Base-by-base conservation (phyloP, 2,329 filamentous ascomycete species). In the Pyrenochaeta sp. region DNA sequence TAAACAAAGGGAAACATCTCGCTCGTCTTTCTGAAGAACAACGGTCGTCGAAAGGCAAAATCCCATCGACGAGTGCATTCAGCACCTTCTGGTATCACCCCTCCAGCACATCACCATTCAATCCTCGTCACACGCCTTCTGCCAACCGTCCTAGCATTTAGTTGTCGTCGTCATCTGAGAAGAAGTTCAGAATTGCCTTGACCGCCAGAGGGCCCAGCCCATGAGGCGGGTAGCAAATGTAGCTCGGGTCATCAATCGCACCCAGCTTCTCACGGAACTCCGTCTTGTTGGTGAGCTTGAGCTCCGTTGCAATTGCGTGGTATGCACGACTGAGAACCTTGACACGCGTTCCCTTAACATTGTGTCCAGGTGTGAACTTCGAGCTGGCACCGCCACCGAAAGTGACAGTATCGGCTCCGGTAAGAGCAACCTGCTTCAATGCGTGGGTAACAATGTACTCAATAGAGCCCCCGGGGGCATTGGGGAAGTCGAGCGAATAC, bases 181-280 rank as follows among this genome's bases (percentile, higher is more conserved):
- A 94, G 76, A 96, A 96, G 67, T 87, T 88, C 74, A 96, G 80
- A 57, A 96, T 84, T n/a, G 91, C 90, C 68, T 88, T 84, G 51
- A 91, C 84, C 29, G 91, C 92, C 51, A 86, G 83, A 31, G 92
- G 84, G 2, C 90, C 90, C 19, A 96, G 79, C 6, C 92, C 91
- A 63, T 91, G 86, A 44, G 88, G 86, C 27, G 92, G 92, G 72
- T 96, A 96, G 66, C 89, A 91, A 56, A 96, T 90, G 72, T 90
- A 96, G 19, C 93, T 85, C 34, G 88, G 85, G 63, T 96, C 91
- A 48, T 92, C 90, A 44, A 84, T 77, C 4, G 89, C 89, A 39
- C 92, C 92, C 69, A 96, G 84, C 80, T 96, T 96, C 75, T 89
- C 87, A 48, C 92, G 80, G 77, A 96, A 96, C 69, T 92, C 90